These are phyloP conservation scores for Phialophora chinensis DNA, from an alignment of 2,329 filamentous ascomycete species.

Conservation along the genomic window DNA sequence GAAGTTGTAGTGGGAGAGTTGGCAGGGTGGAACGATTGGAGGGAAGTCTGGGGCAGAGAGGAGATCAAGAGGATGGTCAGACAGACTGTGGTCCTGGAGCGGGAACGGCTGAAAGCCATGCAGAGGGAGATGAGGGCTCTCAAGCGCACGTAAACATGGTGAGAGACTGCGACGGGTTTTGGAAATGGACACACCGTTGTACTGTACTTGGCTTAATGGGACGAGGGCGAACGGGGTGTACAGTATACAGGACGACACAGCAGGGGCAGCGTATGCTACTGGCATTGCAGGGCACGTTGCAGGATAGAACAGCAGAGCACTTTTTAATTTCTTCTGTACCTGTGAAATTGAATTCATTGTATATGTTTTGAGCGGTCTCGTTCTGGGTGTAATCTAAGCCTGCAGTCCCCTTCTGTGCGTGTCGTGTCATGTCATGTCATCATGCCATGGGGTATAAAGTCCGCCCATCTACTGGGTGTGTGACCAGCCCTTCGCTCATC, in stretches of 20 bases:
- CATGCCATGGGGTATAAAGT: neutral
- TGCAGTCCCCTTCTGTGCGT: neutral
- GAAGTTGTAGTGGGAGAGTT: slow-evolving; percentile 90
- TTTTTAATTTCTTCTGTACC: neutral
- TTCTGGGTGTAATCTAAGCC: neutral
- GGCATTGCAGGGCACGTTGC: neutral
- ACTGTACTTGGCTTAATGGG: neutral
- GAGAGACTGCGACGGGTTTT: neutral
- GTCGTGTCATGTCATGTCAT: neutral
- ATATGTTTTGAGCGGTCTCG: neutral
- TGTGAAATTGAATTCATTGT: neutral
- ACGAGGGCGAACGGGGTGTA: neutral
- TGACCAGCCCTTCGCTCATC: neutral
- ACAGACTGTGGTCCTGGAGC: slow-evolving; percentile 80
- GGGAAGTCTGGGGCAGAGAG: slow-evolving; percentile 75
- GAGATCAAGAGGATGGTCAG: slow-evolving; percentile 78
- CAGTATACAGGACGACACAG: neutral
- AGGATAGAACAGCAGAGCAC: neutral
- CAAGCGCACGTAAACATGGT: slow-evolving; percentile 23
- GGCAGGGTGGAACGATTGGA: slow-evolving; percentile 90
- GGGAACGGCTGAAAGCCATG: slow-evolving; percentile 78
- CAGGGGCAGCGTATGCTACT: neutral
- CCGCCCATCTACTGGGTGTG: neutral
- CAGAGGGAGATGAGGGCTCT: slow-evolving; percentile 75
- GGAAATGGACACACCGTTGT: neutral